These are phyloP conservation scores for Fusarium kyushuense DNA, from an alignment of 2,329 filamentous ascomycete species.

Conservation along the genomic window DNA sequence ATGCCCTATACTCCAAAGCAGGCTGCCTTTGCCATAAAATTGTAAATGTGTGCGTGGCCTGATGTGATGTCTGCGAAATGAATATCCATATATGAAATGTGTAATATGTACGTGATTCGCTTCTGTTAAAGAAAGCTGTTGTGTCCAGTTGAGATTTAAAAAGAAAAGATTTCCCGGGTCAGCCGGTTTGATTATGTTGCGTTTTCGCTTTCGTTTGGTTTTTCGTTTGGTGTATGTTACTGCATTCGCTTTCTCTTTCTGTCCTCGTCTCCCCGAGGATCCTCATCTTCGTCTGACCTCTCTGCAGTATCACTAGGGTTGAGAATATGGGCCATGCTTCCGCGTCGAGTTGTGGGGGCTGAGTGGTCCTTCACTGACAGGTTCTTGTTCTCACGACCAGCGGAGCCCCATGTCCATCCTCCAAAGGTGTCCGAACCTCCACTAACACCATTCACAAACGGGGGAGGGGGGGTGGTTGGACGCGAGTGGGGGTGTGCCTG, in stretches of 20 bases:
- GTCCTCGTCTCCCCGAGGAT: conserved; percentile 67
- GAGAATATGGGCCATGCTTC: conserved; percentile 73
- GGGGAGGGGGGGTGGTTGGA: conserved; percentile 65
- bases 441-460: conserved; percentile 60
- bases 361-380: conserved; percentile 67
- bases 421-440: conserved; percentile 61
- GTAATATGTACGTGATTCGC: conserved; percentile 26
- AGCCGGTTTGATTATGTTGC: not conserved
- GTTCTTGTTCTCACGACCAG: conserved; percentile 63
- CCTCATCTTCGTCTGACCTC: conserved; percentile 68
- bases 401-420: conserved; percentile 68
- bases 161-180: not conserved
- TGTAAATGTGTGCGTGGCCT: conserved; percentile 23
- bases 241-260: conserved; percentile 72
- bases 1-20: conserved; percentile 36
- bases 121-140: conserved; percentile 5
- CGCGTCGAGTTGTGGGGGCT: conserved; percentile 66
- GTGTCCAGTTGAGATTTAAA: not conserved
- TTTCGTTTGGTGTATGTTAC: conserved; percentile 60
- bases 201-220: conserved; percentile 47
- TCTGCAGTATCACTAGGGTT: conserved; percentile 70
- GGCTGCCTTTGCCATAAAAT: conserved; percentile 24
- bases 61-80: conserved; percentile 25
- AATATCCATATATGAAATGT: conserved; percentile 19
- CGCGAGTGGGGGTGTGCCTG: conserved; percentile 62